Percentiles rank a stretch among this genome's conserved stretches.
Conservation (phyloP, 306 rosid genomes). For the Sicyos edulis region DNA sequence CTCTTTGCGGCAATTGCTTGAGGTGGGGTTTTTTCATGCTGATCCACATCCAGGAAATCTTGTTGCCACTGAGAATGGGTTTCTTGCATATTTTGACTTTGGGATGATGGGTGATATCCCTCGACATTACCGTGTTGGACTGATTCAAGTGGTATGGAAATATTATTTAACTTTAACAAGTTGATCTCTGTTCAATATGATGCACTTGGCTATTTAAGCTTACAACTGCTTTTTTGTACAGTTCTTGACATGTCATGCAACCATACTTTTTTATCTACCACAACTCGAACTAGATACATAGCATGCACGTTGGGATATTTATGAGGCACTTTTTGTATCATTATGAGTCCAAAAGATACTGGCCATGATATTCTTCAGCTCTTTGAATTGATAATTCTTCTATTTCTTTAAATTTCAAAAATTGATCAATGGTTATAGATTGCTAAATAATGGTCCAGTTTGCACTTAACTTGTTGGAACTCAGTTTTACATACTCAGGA, state of each 20-base stretch:
- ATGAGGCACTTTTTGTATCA: background rate
- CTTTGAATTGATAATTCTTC: background rate
- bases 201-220: background rate
- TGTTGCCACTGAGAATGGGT: slow-evolving; percentile 65
- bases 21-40: slow-evolving; percentile 90
- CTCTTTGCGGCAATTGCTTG: slow-evolving; percentile 94
- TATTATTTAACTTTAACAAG: background rate
- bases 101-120: slow-evolving; percentile 99
- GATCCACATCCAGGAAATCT: slow-evolving; percentile 99
- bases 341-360: background rate
- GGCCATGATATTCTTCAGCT: background rate
- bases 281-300: background rate
- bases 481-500: background rate
- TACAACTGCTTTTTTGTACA: background rate
- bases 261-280: background rate
- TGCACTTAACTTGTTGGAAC: background rate
- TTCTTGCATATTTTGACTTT: slow-evolving; percentile 89
- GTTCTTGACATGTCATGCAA: background rate
- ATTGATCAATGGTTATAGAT: background rate
- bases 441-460: background rate
- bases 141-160: slow-evolving; percentile 71
- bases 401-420: background rate
- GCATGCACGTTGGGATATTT: background rate
- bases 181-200: background rate
- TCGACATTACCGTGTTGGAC: slow-evolving; percentile 85